Base-by-base conservation (phyloP, 495 filamentous ascomycete species). In the Aspergillus hancockii region DNA sequence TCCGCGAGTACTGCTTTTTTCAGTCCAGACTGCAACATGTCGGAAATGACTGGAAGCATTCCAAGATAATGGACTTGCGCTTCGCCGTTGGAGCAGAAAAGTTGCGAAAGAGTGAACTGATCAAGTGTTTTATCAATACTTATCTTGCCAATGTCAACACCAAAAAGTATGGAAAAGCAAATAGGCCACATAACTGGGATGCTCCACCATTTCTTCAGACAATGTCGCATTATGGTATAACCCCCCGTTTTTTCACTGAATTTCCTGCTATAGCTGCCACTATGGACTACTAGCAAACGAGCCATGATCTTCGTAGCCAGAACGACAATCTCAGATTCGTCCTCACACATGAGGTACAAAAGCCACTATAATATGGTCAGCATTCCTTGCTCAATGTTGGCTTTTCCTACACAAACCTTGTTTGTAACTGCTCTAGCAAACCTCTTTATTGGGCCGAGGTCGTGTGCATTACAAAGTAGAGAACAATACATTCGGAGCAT, bases 371-470 rank as follows among this genome's bases (percentile, higher is more conserved):
- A 52, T 25, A 23, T 40, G 38, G 45, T 67, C 46, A 69, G 55
- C 43, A 55, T 60, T 43, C 14, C 12, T 21, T 16, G 32, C 36
- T 30, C 0, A 18, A 13, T 5, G 41, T 22, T 12, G 25, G 22
- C 10, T 28, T 57, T 23, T 36, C 16, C 14, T 38, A 16, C 6
- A 76, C 83, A 67, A 79, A 94, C 92, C 85, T 96, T 98, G 62
- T 93, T 96, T 28, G 95, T 97, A 4, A 98, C 93, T 2, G 92
- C 94, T 74, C 88, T 91, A 16, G 93, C 91, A 75, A 98, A 98
- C 64, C 90, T 93, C 65, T 84, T 85, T 52, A 97, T 85, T 36
- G 87, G 87, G 14, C 77, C 71, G 13, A 67, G 65, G 59, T 88
- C 90, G 40, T 79, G 77, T 62, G 85, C 83, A 53, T 89, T 85